Base-by-base conservation (phyloP, 2,329 filamentous ascomycete genomes). In the Ophiostoma sp. region DNA sequence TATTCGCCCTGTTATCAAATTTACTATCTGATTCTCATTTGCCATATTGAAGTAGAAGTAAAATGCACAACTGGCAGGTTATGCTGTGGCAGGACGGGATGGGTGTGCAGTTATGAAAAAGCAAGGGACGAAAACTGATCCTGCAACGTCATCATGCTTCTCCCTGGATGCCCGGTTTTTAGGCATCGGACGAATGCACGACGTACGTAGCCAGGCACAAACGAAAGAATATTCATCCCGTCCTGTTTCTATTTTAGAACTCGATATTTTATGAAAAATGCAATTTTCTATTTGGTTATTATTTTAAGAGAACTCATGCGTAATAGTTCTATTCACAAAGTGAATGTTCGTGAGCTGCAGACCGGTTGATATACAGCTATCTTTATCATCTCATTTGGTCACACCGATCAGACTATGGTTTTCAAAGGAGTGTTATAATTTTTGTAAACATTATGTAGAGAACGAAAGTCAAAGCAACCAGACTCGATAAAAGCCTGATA, bases 361-460 rank as follows among this genome's bases (percentile, higher is more conserved):
- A n/a, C n/a, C n/a, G n/a, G n/a, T n/a, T n/a, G n/a, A n/a, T n/a
- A n/a, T n/a, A n/a, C n/a, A n/a, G n/a, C n/a, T n/a, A 50, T n/a
- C 4, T 48, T 48, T 15, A 42, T 42, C 1, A 48, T 48, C 12
- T 48, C 42, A 48, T 48, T 15, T 48, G 42, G 42, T 48, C 42
- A 48, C 42, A 48, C 15, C 42, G 17, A 28, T 12, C 3, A 6
- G 25, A 55, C 55, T 36, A 25, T 11, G 36, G n/a, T 36, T 55
- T 64, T 57, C 50, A 71, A 71, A 71, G 33, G 57, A 64, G 70
- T 71, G 70, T 63, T 52, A 25, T 64, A 5, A 50, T 64, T 50
- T 36, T 71, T 25, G 3, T 25, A 31, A 69, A 39, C 31, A 42
- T 69, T 39, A 57, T 15, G 48, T 12, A 31, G 48, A n/a, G 11